These are phyloP conservation scores for Mollisiaceae sp. DNA, from an alignment of 2,329 filamentous ascomycete genomes.

Conservation along the genomic window DNA sequence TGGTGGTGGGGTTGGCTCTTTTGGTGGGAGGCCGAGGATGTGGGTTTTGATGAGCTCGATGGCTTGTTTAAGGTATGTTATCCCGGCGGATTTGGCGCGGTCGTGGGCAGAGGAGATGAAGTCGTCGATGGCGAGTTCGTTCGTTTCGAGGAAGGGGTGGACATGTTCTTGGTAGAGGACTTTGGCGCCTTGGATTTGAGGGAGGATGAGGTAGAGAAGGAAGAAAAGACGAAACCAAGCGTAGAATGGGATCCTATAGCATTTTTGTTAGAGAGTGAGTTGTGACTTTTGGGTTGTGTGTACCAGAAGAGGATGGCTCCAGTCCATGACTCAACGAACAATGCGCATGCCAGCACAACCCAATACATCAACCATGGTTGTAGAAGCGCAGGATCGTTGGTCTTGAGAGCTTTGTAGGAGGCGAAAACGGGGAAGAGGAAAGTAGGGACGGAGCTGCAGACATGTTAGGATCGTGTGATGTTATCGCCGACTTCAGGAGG, in stretches of 20 bases:
- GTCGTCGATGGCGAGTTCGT: constrained; percentile 88
- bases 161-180: constrained; percentile 84
- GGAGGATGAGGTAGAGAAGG: constrained; percentile 94
- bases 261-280: constrained; percentile 20
- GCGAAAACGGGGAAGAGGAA: constrained; percentile 96
- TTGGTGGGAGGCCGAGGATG: constrained; percentile 76
- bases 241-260: constrained; percentile 83
- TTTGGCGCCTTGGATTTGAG: constrained; percentile 92
- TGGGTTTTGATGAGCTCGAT: constrained; percentile 77
- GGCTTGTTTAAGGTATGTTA: constrained; percentile 74
- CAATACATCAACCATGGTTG: constrained; percentile 99
- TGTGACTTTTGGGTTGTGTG: neutral
- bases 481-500: constrained; percentile 17
- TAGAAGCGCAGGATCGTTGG: constrained; percentile 84
- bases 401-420: constrained; percentile 97
- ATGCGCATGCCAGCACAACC: constrained; percentile 84
- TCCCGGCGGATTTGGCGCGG: constrained; percentile 74
- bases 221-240: constrained; percentile 86
- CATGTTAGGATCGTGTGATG: constrained; percentile 30
- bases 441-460: constrained; percentile 76
- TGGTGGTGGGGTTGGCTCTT: constrained; percentile 50
- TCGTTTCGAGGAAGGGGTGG: constrained; percentile 84
- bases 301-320: constrained; percentile 86
- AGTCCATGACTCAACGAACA: constrained; percentile 85
- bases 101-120: constrained; percentile 85